phyloP scores from a whole-genome alignment of 75 land plant species.

The Larix kaempferi region DNA sequence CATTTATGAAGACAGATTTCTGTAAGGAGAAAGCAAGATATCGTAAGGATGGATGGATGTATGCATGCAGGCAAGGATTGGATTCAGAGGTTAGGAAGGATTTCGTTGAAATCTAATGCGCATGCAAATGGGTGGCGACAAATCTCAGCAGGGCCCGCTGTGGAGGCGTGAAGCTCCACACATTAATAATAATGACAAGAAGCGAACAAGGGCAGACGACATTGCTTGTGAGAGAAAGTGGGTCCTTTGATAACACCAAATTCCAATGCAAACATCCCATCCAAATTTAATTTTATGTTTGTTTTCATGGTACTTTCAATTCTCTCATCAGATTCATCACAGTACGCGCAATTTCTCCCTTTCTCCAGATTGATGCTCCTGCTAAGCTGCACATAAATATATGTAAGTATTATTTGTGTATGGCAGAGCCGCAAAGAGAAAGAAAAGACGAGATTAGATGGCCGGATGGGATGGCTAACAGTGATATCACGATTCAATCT shows the following conservation, averaged over 20 bases:
- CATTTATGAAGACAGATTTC: not conserved
- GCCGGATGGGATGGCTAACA: constrained; percentile 12
- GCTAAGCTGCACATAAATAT: not conserved
- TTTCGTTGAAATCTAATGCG: no score
- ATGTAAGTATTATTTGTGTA: not conserved
- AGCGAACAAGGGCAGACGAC: not conserved
- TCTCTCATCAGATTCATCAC: not conserved
- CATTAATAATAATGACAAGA: constrained; percentile 9
- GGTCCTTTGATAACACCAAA: not conserved
- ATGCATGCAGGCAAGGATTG: not conserved
- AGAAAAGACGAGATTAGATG: constrained; percentile 11
- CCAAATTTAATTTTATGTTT: not conserved
- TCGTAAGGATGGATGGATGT: not conserved
- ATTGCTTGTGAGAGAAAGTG: constrained; percentile 7
- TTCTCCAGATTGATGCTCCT: not conserved
- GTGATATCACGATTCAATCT: constrained; percentile 5
- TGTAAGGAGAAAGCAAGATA: constrained; percentile 5
- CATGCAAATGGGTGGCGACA: constrained; percentile 6
- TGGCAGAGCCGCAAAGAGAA: constrained; percentile 11
- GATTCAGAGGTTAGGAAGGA: no score
- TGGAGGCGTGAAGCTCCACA: constrained; percentile 11
- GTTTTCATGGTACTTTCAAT: not conserved
- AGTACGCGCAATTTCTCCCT: not conserved
- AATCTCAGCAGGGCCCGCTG: constrained; percentile 4
- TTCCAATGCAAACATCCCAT: constrained; percentile 2